phyloP scores from a whole-genome alignment of 257 asterid species.

The Buddleja alternifolia region DNA sequence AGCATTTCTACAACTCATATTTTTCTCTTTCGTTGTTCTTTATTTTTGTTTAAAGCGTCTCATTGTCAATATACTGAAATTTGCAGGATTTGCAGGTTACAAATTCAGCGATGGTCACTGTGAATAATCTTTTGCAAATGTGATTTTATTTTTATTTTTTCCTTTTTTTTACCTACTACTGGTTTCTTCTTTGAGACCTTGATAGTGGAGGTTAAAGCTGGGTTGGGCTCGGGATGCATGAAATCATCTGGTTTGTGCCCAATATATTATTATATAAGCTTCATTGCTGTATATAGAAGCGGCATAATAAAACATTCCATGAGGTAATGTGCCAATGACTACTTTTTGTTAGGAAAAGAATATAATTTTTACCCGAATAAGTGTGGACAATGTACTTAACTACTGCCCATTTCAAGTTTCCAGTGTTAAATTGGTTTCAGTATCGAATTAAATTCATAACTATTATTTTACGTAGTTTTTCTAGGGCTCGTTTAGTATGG shows the following conservation, averaged over 20 bases:
- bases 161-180: background rate
- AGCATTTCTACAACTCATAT: too few relatives aligned
- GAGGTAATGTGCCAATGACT: slow-evolving; percentile 30
- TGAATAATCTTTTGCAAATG: slow-evolving; percentile 49
- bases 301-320: slow-evolving; percentile 13
- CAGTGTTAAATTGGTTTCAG: too few relatives aligned
- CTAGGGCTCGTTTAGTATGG: too few relatives aligned
- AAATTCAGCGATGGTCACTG: slow-evolving; percentile 55
- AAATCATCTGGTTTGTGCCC: slow-evolving; percentile 12
- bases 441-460: too few relatives aligned
- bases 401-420: too few relatives aligned
- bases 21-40: too few relatives aligned
- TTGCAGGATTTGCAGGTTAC: slow-evolving; percentile 78
- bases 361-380: too few relatives aligned
- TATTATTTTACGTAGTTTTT: too few relatives aligned
- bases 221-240: background rate
- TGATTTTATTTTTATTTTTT: slow-evolving; percentile 18
- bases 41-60: background rate
- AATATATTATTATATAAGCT: slow-evolving; percentile 17
- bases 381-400: too few relatives aligned
- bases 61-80: background rate
- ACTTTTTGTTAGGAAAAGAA: slow-evolving; percentile 31
- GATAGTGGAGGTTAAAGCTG: background rate
- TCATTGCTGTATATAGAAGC: slow-evolving; percentile 31
- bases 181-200: slow-evolving; percentile 8